phyloP scores from a whole-genome alignment of 2,329 filamentous ascomycete species.

The Epicoccum nigrum region DNA sequence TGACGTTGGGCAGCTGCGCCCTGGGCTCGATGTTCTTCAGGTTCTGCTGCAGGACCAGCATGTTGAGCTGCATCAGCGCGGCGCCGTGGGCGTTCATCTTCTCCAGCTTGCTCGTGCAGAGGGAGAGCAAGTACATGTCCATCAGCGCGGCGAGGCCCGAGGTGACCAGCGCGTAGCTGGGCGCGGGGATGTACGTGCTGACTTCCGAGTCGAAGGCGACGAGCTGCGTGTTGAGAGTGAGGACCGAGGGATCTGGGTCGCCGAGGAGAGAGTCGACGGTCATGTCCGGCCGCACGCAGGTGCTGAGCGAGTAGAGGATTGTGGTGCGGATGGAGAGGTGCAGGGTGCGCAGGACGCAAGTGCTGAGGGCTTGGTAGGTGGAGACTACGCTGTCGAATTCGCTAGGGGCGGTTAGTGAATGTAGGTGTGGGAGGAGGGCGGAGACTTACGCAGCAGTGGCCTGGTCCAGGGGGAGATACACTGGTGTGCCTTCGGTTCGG shows the following conservation, averaged over 20 bases:
- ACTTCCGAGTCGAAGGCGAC: constrained; percentile 87
- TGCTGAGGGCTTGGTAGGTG: constrained; percentile 81
- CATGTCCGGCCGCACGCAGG: constrained; percentile 54
- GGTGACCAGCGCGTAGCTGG: constrained; percentile 75
- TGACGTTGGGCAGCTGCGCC: constrained; percentile 67
- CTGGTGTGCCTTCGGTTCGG: constrained; percentile 65
- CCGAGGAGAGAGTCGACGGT: constrained; percentile 73
- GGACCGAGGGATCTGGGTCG: constrained; percentile 78
- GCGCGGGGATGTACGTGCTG: constrained; percentile 70
- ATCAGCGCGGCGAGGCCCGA: constrained; percentile 78
- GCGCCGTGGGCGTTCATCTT: constrained; percentile 86
- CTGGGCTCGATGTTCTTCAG: constrained; percentile 87
- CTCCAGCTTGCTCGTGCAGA: constrained; percentile 69
- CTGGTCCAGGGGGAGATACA: constrained; percentile 85
- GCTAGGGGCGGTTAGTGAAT: constrained; percentile 49
- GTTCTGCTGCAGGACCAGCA: constrained; percentile 93
- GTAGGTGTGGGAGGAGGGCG: background rate
- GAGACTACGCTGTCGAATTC: constrained; percentile 86
- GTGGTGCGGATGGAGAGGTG: constrained; percentile 89
- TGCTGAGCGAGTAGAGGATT: constrained; percentile 77
- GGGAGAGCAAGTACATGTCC: constrained; percentile 74
- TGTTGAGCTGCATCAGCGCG: constrained; percentile 89
- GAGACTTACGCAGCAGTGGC: constrained; percentile 77
- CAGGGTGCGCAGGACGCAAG: constrained; percentile 79
- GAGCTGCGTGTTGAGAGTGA: constrained; percentile 83